phyloP scores from a whole-genome alignment of 805 yeast genomes.

The Hanseniaspora pseudoguilliermondii region DNA sequence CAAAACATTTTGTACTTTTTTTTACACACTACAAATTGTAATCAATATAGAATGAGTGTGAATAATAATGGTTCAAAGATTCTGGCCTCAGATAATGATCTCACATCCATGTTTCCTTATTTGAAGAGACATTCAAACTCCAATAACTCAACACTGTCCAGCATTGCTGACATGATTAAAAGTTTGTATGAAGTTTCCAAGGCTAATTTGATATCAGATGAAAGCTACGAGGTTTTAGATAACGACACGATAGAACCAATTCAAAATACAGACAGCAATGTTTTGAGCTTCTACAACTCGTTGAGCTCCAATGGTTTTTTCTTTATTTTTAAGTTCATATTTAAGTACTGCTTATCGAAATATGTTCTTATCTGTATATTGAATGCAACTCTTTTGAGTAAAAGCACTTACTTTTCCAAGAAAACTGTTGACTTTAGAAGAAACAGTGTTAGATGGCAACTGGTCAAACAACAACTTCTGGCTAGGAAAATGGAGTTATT shows the following conservation, averaged over 20 bases:
- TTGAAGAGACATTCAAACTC: not conserved
- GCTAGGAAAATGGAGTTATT: not conserved
- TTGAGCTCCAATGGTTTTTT: not conserved
- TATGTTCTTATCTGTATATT: conserved; percentile 6
- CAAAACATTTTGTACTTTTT: no score
- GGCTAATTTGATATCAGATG: not conserved
- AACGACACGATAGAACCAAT: not conserved
- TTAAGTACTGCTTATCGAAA: conserved; percentile 6
- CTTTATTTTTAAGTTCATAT: not conserved
- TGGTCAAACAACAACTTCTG: conserved; percentile 1
- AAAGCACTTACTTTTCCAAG: conserved; percentile 1
- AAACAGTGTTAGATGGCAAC: conserved; percentile 4
- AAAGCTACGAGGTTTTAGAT: not conserved
- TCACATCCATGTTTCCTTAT: conserved; percentile 10
- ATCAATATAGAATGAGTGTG: not conserved
- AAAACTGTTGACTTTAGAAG: conserved; percentile 5
- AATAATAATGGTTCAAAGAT: not conserved
- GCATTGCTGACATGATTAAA: not conserved
- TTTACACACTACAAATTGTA: no score
- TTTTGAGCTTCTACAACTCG: not conserved
- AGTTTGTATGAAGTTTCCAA: conserved; percentile 5
- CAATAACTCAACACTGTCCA: not conserved
- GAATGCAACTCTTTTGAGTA: conserved; percentile 6
- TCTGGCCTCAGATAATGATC: not conserved
- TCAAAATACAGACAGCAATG: not conserved